Percentiles rank a stretch among this genome's conserved stretches.
Evolutionary conservation across 108 stramenopile species (phyloP).

Genomic region (Phaeodactylum tricornutum): DNA sequence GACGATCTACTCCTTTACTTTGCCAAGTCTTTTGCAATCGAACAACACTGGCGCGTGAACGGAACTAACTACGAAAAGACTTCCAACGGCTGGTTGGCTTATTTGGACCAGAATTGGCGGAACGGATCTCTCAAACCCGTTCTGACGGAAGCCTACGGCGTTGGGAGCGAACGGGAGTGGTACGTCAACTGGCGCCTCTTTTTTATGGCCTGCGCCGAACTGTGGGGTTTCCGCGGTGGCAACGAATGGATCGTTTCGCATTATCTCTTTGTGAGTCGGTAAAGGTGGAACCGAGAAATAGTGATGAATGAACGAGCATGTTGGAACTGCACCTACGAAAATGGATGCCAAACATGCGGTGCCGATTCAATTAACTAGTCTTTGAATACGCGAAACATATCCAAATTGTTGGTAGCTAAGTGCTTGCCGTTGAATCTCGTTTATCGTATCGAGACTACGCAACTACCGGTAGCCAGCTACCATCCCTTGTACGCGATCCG

Average conservation of each 20-base stretch:
- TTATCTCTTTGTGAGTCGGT: slow-evolving; percentile 65
- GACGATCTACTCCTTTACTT: slow-evolving; percentile 94
- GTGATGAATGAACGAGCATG: not conserved
- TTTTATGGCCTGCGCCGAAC: slow-evolving; percentile 92
- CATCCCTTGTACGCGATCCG: too few species aligned
- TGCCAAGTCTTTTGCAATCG: slow-evolving; percentile 39
- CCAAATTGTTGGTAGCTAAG: too few species aligned
- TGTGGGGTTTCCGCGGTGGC: slow-evolving; percentile 80
- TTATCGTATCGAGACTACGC: too few species aligned
- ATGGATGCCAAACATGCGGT: too few species aligned
- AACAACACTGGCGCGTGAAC: slow-evolving; percentile 87
- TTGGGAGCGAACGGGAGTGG: slow-evolving; percentile 67
- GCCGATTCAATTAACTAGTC: too few species aligned
- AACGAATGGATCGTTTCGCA: slow-evolving; percentile 84
- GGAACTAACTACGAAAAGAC: slow-evolving; percentile 89
- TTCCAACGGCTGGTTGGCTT: slow-evolving; percentile 83
- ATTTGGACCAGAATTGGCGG: slow-evolving; percentile 77
- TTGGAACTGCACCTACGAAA: not conserved
- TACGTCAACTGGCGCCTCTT: slow-evolving; percentile 94
- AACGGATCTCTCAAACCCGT: slow-evolving; percentile 45
- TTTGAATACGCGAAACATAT: too few species aligned
- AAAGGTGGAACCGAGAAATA: not conserved
- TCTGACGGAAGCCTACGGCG: slow-evolving; percentile 68
- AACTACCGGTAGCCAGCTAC: too few species aligned
- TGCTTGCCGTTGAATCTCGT: too few species aligned